Percentiles rank a stretch among this genome's conserved stretches.
Evolutionary conservation across 805 yeast species (phyloP).

Genomic region (Grigorovia humatica): DNA sequence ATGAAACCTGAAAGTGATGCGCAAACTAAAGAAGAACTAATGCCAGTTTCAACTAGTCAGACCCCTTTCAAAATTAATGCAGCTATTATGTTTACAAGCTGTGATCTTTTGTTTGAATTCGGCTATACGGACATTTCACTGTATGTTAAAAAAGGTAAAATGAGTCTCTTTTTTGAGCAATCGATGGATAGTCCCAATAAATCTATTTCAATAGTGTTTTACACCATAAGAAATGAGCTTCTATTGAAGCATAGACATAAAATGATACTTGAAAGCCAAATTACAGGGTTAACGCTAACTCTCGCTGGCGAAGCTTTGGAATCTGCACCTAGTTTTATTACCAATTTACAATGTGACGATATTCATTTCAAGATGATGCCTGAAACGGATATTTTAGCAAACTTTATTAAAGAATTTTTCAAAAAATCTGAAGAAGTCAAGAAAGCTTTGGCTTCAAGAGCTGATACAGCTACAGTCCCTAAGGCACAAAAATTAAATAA

Average conservation of each 20-base stretch:
- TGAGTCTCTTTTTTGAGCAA: slow-evolving; percentile 14
- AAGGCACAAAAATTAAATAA: background rate
- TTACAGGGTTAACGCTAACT: slow-evolving; percentile 12
- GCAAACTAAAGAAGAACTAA: background rate
- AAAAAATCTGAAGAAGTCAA: slow-evolving; percentile 1
- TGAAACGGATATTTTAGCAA: slow-evolving; percentile 10
- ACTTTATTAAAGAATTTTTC: slow-evolving; percentile 8
- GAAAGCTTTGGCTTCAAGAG: background rate
- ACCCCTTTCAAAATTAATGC: slow-evolving; percentile 13
- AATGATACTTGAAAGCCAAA: slow-evolving; percentile 13
- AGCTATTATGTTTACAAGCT: slow-evolving; percentile 12
- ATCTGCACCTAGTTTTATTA: slow-evolving; percentile 8
- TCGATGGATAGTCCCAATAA: slow-evolving; percentile 8
- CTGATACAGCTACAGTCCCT: background rate
- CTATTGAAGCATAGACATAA: slow-evolving; percentile 12
- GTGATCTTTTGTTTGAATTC: slow-evolving; percentile 13
- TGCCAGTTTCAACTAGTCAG: background rate
- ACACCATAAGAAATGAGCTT: slow-evolving; percentile 13
- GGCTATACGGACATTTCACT: slow-evolving; percentile 11
- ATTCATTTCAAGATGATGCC: slow-evolving; percentile 17
- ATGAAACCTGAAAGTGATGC: slow-evolving; percentile 2
- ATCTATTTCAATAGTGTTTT: slow-evolving; percentile 15
- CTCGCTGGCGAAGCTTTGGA: slow-evolving; percentile 14
- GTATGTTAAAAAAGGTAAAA: slow-evolving; percentile 10
- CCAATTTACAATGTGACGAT: slow-evolving; percentile 13